These are phyloP conservation scores for Ochromonas danica DNA, from an alignment of 108 stramenopile genomes.

Conservation along the genomic window DNA sequence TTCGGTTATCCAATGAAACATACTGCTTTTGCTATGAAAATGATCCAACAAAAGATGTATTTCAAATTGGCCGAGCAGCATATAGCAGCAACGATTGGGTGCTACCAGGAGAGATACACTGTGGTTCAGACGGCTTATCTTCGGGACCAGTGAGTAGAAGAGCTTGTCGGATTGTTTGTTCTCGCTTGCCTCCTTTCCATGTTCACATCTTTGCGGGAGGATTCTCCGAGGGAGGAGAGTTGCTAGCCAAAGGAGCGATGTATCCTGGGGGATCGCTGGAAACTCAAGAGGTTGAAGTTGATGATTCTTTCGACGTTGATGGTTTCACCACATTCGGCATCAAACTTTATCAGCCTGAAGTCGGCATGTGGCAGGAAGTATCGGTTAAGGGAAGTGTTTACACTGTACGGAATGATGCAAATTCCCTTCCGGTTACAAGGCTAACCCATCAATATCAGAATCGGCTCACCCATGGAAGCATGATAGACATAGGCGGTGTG, in stretches of 20 bases:
- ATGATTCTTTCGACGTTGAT: slow-evolving; percentile 43
- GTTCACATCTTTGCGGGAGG: slow-evolving; percentile 49
- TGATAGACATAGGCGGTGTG: slow-evolving; percentile 53
- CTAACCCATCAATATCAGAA: slow-evolving; percentile 24
- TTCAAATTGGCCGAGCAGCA: not conserved
- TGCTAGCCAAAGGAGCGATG: not conserved
- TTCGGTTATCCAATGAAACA: not conserved
- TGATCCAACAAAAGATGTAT: slow-evolving; percentile 9
- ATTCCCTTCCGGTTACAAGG: not conserved
- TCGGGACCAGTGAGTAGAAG: slow-evolving; percentile 53
- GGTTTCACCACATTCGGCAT: slow-evolving; percentile 54
- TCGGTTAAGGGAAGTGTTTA: slow-evolving; percentile 43
- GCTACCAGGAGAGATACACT: slow-evolving; percentile 46
- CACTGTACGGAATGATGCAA: slow-evolving; percentile 27
- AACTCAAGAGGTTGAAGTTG: not conserved
- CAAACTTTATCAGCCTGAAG: slow-evolving; percentile 50
- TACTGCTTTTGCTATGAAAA: not conserved
- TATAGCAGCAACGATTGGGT: slow-evolving; percentile 40
- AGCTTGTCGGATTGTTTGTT: slow-evolving; percentile 46
- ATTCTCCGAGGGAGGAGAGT: slow-evolving; percentile 29
- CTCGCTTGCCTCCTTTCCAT: slow-evolving; percentile 39
- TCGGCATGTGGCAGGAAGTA: slow-evolving; percentile 50
- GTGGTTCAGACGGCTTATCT: slow-evolving; percentile 35
- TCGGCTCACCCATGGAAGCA: slow-evolving; percentile 42
- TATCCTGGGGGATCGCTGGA: not conserved